phyloP scores from a whole-genome alignment of 2,329 filamentous ascomycete species.

The Ceratocystis colombiana region DNA sequence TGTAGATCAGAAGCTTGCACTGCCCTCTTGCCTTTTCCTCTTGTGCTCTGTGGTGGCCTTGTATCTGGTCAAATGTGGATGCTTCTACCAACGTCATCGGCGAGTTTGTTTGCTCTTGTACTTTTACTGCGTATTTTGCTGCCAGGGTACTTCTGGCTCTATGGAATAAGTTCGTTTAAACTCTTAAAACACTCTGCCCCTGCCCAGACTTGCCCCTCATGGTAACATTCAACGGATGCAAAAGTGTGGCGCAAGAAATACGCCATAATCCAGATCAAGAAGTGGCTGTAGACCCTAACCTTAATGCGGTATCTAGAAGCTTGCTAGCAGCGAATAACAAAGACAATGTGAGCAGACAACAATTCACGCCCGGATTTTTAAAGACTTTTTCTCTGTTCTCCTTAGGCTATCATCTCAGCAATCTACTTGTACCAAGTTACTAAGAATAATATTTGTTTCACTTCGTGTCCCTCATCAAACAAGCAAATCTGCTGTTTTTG shows the following conservation, averaged over 20 bases:
- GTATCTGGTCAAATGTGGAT: conserved; percentile 9
- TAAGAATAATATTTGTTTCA: background rate
- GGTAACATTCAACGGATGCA: background rate
- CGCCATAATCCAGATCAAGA: background rate
- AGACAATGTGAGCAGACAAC: background rate
- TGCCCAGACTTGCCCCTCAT: conserved; percentile 1
- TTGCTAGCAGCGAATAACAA: background rate
- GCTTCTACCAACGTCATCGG: conserved; percentile 16
- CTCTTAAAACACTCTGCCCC: background rate
- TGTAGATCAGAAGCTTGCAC: conserved; percentile 24
- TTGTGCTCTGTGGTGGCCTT: background rate
- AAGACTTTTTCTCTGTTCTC: too few relatives aligned
- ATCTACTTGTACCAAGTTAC: background rate
- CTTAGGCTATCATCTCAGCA: too few relatives aligned
- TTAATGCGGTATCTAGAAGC: background rate
- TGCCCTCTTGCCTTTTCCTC: conserved; percentile 18
- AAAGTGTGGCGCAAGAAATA: background rate
- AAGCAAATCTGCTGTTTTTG: background rate
- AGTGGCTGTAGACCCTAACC: background rate
- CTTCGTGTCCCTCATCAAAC: background rate
- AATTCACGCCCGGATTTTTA: background rate
- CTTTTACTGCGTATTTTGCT: conserved; percentile 10
- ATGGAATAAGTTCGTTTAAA: background rate
- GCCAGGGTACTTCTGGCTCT: background rate
- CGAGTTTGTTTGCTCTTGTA: conserved; percentile 8